phyloP scores from a whole-genome alignment of 2,329 filamentous ascomycete genomes.

The Aspergillus unguis region DNA sequence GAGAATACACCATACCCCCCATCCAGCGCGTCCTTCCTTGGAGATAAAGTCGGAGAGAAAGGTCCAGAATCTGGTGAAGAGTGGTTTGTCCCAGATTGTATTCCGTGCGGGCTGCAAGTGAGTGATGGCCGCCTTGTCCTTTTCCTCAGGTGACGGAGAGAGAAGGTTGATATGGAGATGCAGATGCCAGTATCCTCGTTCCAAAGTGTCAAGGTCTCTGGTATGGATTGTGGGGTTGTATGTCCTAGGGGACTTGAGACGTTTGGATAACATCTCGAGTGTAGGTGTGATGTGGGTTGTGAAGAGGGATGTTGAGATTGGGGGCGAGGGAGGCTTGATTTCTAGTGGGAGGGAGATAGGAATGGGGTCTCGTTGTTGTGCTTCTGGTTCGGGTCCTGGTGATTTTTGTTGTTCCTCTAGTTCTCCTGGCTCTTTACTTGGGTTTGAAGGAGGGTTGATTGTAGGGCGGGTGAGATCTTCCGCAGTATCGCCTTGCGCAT shows the following conservation, averaged over 20 bases:
- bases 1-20: constrained; percentile 44
- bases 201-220: constrained; percentile 55
- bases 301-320: constrained; percentile 46
- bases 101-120: background rate
- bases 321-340: constrained; percentile 56
- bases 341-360: constrained; percentile 28
- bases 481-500: background rate
- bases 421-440: background rate
- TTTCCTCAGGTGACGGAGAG: background rate
- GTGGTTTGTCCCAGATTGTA: constrained; percentile 29
- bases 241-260: constrained; percentile 51
- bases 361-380: background rate
- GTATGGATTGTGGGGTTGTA: constrained; percentile 53
- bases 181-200: constrained; percentile 76
- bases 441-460: background rate
- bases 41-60: constrained; percentile 39
- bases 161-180: constrained; percentile 52
- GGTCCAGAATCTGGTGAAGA: constrained; percentile 43
- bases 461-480: too few relatives aligned
- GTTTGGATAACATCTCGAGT: constrained; percentile 52
- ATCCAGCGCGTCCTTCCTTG: constrained; percentile 41
- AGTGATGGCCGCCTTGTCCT: too few relatives aligned
- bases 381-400: background rate
- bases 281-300: constrained; percentile 56
- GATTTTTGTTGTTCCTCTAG: background rate